Base-by-base conservation (phyloP, 441 rosid species). In the Populus hybrid region DNA sequence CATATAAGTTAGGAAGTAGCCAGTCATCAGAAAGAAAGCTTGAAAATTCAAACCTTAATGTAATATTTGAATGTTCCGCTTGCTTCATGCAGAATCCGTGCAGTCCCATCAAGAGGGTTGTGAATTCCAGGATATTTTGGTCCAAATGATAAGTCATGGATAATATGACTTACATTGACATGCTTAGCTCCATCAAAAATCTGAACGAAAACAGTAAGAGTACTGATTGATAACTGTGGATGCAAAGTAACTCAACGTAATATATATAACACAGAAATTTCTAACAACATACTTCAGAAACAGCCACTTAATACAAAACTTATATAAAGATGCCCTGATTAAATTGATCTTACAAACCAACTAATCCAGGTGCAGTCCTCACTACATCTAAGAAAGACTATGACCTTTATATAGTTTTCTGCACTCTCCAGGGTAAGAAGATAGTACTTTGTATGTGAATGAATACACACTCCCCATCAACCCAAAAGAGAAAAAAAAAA, bases 51-150 rank as follows among this genome's bases (percentile, higher is more conserved):
- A 76, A 96, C 99, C 98, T 96, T 94, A 53, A 96, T 93, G 84
- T 90, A 96, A 82, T 96, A 93, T 79, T 94, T 91, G 90, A 96
- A 94, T 69, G 89, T 89, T 84, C 99, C 98, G 81, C 96, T 94
- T 40, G 92, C 76, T 20, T 86, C 90, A 72, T 80, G 98, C 80
- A 94, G 89, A 73, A 87, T 83, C 77, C 98, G 86, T 46, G 10
- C 80, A 3, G 95, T 94, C 70, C 80, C 98, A 83, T 96, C 98
- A 73, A 93, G 93, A 46, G 98, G 98, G 82, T 96, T 94, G 88
- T 93, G 96, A 78, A 86, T 77, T 74, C 97, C 97, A 0, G 98
- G 97, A 84, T 92, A 96, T 75, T 94, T 86, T 7, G 98, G 99
- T 72, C 99, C 98, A 84, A 96, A 96, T 75, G 99, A 90, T 78